phyloP scores from a whole-genome alignment of 176 grass and related monocot species.

The Neostapfia colusana region DNA sequence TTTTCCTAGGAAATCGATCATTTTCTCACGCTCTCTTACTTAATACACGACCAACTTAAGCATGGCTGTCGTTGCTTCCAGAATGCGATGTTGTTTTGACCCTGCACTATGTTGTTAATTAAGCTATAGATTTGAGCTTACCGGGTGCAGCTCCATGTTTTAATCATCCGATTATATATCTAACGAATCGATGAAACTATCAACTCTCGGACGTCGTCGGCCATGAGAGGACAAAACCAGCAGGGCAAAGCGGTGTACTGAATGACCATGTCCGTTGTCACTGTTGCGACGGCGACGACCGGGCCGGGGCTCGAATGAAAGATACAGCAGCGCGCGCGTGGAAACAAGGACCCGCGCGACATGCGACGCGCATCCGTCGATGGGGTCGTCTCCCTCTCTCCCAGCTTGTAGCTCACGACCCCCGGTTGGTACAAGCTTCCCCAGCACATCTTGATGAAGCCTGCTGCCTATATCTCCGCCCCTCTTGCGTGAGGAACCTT shows the following conservation, averaged over 20 bases:
- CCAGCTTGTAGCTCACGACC: constrained; percentile 54
- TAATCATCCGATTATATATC: neutral
- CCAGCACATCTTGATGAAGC: constrained; percentile 27
- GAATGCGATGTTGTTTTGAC: neutral
- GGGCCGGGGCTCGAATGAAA: constrained; percentile 41
- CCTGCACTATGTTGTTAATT: neutral
- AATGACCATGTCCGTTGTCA: constrained; percentile 24
- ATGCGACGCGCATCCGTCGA: constrained; percentile 10
- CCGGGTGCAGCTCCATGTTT: neutral
- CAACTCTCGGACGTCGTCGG: neutral
- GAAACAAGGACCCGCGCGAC: constrained; percentile 27
- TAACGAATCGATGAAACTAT: neutral
- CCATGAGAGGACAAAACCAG: neutral
- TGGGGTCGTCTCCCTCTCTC: neutral
- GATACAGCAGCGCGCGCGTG: constrained; percentile 33
- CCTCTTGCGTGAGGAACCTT: constrained; percentile 42
- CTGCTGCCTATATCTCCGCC: constrained; percentile 42
- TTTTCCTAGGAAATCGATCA: neutral
- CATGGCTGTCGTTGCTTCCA: neutral
- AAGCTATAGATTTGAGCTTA: neutral
- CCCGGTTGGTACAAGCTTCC: constrained; percentile 75
- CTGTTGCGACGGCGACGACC: constrained; percentile 35
- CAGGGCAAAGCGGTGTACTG: neutral
- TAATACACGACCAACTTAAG: neutral
- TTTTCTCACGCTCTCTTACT: neutral